These are phyloP conservation scores for Davidsoniella eucalypti DNA, from an alignment of 2,329 filamentous ascomycete genomes.

Conservation along the genomic window DNA sequence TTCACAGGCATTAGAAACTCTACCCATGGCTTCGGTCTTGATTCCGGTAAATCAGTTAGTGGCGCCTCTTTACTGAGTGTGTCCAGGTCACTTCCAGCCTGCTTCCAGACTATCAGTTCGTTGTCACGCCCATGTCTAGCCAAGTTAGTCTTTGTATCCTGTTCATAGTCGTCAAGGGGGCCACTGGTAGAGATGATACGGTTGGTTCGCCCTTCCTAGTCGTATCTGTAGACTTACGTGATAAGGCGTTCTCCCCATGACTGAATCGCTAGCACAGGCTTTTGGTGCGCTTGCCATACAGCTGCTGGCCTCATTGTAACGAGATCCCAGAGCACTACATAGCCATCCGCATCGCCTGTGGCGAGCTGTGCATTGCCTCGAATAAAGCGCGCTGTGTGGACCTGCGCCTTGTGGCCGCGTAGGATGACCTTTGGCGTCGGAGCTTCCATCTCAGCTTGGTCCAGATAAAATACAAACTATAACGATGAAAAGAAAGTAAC, in stretches of 20 bases:
- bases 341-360: slow-evolving; percentile 82
- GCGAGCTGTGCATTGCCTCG: slow-evolving; percentile 58
- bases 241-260: slow-evolving; percentile 64
- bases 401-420: slow-evolving; percentile 66
- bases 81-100: slow-evolving; percentile 43
- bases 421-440: slow-evolving; percentile 44
- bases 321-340: slow-evolving; percentile 72
- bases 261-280: slow-evolving; percentile 56
- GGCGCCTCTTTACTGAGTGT: slow-evolving; percentile 53
- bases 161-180: neutral
- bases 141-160: neutral
- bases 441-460: neutral
- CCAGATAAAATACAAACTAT: too few relatives aligned
- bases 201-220: neutral
- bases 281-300: slow-evolving; percentile 75
- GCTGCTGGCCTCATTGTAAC: slow-evolving; percentile 63
- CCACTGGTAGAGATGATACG: too few relatives aligned
- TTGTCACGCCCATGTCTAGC: slow-evolving; percentile 78
- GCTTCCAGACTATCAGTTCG: slow-evolving; percentile 69
- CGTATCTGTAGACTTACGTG: slow-evolving; percentile 45
- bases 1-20: slow-evolving; percentile 72
- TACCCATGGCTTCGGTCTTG: slow-evolving; percentile 60
- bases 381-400: slow-evolving; percentile 63
- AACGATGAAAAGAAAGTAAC: too few relatives aligned
- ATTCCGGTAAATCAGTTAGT: slow-evolving; percentile 34